These are phyloP conservation scores for Aspergillus panamensis DNA, from an alignment of 495 filamentous ascomycete genomes.

Conservation along the genomic window DNA sequence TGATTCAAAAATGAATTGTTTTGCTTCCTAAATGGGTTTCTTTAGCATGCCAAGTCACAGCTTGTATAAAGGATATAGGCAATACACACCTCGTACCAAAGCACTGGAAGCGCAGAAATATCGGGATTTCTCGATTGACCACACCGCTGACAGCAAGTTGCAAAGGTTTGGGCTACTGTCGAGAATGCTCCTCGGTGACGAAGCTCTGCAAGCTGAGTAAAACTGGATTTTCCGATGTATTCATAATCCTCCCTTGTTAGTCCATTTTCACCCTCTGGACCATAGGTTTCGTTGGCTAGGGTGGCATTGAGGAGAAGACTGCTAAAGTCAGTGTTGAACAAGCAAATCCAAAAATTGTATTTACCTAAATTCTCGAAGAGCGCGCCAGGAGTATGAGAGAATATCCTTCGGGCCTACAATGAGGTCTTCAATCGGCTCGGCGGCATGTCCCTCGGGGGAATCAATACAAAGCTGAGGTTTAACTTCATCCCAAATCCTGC, in stretches of 20 bases:
- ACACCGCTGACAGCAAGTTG: conserved; percentile 65
- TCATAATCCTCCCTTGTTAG: conserved; percentile 40
- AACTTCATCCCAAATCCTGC: conserved; percentile 69
- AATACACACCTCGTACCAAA: conserved; percentile 63
- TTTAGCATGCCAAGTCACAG: background rate
- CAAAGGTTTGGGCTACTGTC: conserved; percentile 84
- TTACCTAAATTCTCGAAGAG: conserved; percentile 85
- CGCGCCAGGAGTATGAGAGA: conserved; percentile 89
- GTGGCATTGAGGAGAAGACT: conserved; percentile 51
- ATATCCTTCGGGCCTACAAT: conserved; percentile 75
- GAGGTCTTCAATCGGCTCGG: conserved; percentile 66
- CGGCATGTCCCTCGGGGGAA: conserved; percentile 83
- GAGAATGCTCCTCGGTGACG: conserved; percentile 93
- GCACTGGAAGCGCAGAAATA: conserved; percentile 37
- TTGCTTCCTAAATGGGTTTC: conserved; percentile 46
- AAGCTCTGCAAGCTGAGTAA: conserved; percentile 75
- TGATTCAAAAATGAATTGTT: conserved; percentile 62
- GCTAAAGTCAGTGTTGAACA: conserved; percentile 36
- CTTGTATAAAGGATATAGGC: background rate
- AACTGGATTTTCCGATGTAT: conserved; percentile 64
- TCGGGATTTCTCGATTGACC: conserved; percentile 47
- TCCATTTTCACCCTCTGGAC: conserved; percentile 30
- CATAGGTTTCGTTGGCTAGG: conserved; percentile 36
- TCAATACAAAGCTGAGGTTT: conserved; percentile 79
- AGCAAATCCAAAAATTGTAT: conserved; percentile 1